A percentile compares a stretch with the other conserved stretches of the same genome.
phyloP scores from a whole-genome alignment of 2,329 filamentous ascomycete species.

The Cucurbitaria berberidis region DNA sequence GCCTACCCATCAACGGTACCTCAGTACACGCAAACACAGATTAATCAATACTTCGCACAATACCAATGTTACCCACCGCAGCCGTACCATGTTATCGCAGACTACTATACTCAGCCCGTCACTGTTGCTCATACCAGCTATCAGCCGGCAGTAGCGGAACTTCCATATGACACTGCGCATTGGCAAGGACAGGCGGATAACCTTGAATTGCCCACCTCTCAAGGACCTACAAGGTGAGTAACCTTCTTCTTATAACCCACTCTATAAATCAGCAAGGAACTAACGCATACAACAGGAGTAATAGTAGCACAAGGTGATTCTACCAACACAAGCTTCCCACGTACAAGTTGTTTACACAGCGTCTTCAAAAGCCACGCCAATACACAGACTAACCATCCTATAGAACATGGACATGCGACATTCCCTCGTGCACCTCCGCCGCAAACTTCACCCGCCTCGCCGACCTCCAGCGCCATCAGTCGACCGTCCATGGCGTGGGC shows the following conservation, averaged over 20 bases:
- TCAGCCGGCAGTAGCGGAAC: slow-evolving; percentile 9
- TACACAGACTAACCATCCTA: neutral
- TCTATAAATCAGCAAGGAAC: neutral
- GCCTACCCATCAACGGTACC: slow-evolving; percentile 24
- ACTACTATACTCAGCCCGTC: slow-evolving; percentile 27
- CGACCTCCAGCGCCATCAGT: slow-evolving; percentile 46
- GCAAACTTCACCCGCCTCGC: slow-evolving; percentile 45
- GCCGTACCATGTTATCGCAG: slow-evolving; percentile 34
- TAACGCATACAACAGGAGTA: slow-evolving; percentile 14
- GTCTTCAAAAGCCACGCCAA: neutral
- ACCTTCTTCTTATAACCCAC: no score
- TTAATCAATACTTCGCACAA: slow-evolving; percentile 38
- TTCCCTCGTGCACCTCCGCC: slow-evolving; percentile 37
- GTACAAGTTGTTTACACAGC: neutral
- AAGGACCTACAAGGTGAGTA: slow-evolving; percentile 17
- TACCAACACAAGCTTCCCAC: neutral
- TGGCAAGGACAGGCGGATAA: slow-evolving; percentile 17
- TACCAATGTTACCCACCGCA: slow-evolving; percentile 40
- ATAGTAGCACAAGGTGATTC: slow-evolving; percentile 27
- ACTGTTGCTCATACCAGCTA: slow-evolving; percentile 15
- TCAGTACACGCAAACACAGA: slow-evolving; percentile 42
- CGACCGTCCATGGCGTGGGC: slow-evolving; percentile 40
- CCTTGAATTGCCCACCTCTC: slow-evolving; percentile 5
- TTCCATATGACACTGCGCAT: slow-evolving; percentile 17
- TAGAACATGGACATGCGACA: slow-evolving; percentile 43